Percentiles rank a stretch among this genome's conserved stretches.
Conservation (phyloP, 345 rosid species). For the Citrus reticulata region DNA sequence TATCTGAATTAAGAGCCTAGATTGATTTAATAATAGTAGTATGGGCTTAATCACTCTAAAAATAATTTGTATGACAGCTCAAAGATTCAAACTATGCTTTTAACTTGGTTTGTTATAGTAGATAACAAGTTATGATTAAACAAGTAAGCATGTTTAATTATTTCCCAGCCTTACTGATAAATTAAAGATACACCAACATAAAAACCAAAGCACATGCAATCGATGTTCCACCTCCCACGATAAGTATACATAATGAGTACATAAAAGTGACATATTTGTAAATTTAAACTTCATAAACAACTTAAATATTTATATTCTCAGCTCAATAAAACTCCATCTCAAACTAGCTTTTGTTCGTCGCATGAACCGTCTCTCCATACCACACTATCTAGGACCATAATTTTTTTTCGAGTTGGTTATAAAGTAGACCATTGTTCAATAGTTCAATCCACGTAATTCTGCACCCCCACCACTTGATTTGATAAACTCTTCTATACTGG, state of each 20-base stretch:
- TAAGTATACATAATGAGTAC: not conserved
- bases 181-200: not conserved
- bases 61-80: not conserved
- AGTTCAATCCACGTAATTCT: too few species aligned
- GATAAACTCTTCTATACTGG: not conserved
- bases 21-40: not conserved
- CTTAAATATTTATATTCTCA: not conserved
- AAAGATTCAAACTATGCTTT: not conserved
- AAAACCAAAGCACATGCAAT: not conserved
- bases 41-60: not conserved
- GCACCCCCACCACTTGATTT: not conserved
- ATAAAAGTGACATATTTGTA: not conserved
- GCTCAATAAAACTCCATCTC: not conserved
- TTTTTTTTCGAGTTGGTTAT: not conserved
- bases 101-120: not conserved
- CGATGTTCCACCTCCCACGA: not conserved
- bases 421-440: too few species aligned
- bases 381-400: not conserved
- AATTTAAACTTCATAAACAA: not conserved
- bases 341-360: not conserved
- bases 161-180: not conserved
- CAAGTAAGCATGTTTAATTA: not conserved
- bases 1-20: not conserved
- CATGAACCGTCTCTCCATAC: not conserved
- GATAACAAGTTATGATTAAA: not conserved